phyloP scores from a whole-genome alignment of 1,284 basidiomycete species.

The Wallemia mellicola region DNA sequence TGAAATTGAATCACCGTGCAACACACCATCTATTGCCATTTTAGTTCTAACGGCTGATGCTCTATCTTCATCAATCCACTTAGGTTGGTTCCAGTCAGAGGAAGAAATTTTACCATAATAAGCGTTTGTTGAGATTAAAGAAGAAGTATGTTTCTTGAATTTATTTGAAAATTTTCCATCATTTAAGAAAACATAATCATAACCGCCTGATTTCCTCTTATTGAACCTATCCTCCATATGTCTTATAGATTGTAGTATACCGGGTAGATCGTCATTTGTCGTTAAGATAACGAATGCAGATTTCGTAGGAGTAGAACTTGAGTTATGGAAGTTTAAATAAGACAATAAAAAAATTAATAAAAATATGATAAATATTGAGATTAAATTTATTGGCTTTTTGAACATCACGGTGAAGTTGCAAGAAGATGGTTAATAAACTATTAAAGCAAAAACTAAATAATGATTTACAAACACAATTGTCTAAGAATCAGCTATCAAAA shows the following conservation, averaged over 20 bases:
- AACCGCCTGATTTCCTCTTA: neutral
- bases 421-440: neutral
- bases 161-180: neutral
- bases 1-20: slow-evolving; percentile 44
- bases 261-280: neutral
- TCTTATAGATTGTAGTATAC: neutral
- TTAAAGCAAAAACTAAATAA: too few species aligned
- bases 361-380: too few species aligned
- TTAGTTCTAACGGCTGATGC: slow-evolving; percentile 28
- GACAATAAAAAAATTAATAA: too few species aligned
- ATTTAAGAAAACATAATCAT: slow-evolving; percentile 1
- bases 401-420: too few species aligned
- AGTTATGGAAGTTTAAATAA: too few species aligned
- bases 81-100: slow-evolving; percentile 53
- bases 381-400: too few species aligned
- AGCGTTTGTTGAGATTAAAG: slow-evolving; percentile 32
- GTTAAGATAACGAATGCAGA: neutral
- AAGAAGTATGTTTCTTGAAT: slow-evolving; percentile 21
- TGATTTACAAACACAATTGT: neutral
- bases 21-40: neutral
- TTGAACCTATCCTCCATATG: slow-evolving; percentile 1
- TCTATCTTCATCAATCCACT: slow-evolving; percentile 36
- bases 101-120: slow-evolving; percentile 52
- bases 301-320: too few species aligned
- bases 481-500: slow-evolving; percentile 26